Conservation (phyloP, 768 basidiomycete species). For the Auricularia sp. region DNA sequence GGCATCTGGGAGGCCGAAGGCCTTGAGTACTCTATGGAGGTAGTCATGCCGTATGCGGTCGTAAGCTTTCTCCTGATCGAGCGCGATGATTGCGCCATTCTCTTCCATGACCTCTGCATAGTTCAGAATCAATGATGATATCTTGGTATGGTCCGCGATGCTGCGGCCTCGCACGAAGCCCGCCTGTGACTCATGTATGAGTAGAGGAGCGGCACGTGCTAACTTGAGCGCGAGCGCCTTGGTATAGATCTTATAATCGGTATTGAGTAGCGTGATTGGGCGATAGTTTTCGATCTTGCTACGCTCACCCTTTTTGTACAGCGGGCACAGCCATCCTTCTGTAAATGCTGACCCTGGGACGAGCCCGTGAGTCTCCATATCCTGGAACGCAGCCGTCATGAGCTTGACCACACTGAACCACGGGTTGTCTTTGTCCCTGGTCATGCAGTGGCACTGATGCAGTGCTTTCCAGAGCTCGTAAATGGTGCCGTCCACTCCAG, state of each 20-base stretch:
- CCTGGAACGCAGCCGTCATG: constrained; percentile 33
- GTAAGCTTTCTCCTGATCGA: too few species aligned
- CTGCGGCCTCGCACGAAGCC: constrained; percentile 33
- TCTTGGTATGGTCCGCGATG: too few species aligned
- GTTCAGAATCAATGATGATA: too few species aligned
- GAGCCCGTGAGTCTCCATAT: constrained; percentile 26
- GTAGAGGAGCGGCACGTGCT: neutral
- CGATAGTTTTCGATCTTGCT: constrained; percentile 12
- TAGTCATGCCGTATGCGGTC: too few species aligned
- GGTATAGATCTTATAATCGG: constrained; percentile 25
- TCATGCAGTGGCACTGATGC: too few species aligned
- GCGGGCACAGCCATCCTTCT: constrained; percentile 20
- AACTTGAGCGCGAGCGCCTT: constrained; percentile 17
- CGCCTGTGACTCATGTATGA: constrained; percentile 29
- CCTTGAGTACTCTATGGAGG: constrained; percentile 8
- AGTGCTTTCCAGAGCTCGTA: constrained; percentile 6
- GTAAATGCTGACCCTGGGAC: neutral
- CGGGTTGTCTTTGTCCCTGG: too few species aligned
- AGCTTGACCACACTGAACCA: neutral
- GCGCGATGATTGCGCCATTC: too few species aligned
- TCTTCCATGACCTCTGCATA: too few species aligned
- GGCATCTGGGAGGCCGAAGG: constrained; percentile 3
- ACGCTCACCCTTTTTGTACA: constrained; percentile 30
- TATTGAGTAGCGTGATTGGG: constrained; percentile 19
- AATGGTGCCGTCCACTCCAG: constrained; percentile 6